Evolutionary conservation across 2,329 filamentous ascomycete species (phyloP).

Genomic region (Fusarium bulbicola): DNA sequence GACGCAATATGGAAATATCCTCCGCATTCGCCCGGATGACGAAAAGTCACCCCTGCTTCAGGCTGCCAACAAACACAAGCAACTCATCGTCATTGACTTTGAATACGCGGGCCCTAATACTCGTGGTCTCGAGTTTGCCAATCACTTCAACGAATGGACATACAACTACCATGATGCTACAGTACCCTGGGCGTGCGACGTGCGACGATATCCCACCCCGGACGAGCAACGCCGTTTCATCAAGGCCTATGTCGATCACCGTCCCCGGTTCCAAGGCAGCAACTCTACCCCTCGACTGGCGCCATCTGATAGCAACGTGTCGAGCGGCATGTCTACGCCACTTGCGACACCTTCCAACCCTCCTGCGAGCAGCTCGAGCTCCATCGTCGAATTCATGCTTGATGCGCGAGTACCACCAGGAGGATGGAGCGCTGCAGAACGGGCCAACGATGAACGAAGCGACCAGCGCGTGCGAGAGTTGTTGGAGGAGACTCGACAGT

Average conservation of each 20-base stretch:
- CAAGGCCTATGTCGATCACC: constrained; percentile 85
- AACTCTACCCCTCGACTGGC: constrained; percentile 61
- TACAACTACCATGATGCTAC: constrained; percentile 91
- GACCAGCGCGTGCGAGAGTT: constrained; percentile 76
- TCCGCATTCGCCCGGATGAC: constrained; percentile 73
- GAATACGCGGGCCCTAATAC: constrained; percentile 94
- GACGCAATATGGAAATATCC: constrained; percentile 98
- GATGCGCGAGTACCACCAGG: constrained; percentile 72
- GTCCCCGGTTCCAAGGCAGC: constrained; percentile 66
- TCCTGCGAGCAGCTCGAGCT: constrained; percentile 60
- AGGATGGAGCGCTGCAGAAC: constrained; percentile 63
- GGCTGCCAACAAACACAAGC: constrained; percentile 93
- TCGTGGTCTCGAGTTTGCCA: constrained; percentile 90
- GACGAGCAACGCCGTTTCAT: constrained; percentile 89
- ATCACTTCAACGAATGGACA: constrained; percentile 98
- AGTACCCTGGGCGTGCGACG: constrained; percentile 73
- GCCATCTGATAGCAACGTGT: constrained; percentile 53
- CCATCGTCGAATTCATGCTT: constrained; percentile 79
- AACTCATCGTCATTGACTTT: constrained; percentile 96
- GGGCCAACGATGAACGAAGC: constrained; percentile 67
- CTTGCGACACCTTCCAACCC: constrained; percentile 45
- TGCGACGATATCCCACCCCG: constrained; percentile 74
- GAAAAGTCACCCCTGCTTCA: constrained; percentile 87
- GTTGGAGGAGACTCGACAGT: constrained; percentile 81
- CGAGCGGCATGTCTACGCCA: constrained; percentile 45